These are phyloP conservation scores for Sporothrix luriei DNA, from an alignment of 2,329 filamentous ascomycete species.

Conservation along the genomic window DNA sequence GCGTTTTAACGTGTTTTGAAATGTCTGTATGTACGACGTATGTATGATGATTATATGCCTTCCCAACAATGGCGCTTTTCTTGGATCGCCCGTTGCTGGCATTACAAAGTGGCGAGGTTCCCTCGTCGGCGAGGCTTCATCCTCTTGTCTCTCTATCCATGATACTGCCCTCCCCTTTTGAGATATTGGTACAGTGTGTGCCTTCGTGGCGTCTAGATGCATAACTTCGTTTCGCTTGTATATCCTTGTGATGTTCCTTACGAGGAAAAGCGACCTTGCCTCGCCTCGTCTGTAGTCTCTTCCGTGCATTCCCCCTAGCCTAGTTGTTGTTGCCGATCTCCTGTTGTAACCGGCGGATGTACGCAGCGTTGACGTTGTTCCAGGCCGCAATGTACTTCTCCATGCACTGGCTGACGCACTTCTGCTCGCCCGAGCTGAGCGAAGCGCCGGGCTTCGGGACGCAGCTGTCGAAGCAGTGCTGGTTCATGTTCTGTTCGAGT, in stretches of 20 bases:
- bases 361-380: constrained; percentile 72
- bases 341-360: constrained; percentile 65
- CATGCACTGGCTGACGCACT: constrained; percentile 75
- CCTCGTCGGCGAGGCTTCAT: not conserved
- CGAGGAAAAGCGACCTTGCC: not conserved
- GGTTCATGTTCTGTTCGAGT: constrained; percentile 68
- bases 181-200: constrained; percentile 9
- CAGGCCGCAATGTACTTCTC: constrained; percentile 82
- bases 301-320: not conserved
- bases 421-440: constrained; percentile 67
- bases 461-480: constrained; percentile 79
- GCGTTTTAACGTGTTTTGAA: constrained; percentile 5
- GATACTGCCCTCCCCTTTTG: not conserved
- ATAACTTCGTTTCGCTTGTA: not conserved
- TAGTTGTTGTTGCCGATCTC: constrained; percentile 49
- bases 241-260: not conserved
- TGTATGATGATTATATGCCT: constrained; percentile 3
- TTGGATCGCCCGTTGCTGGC: constrained; percentile 1
- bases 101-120: constrained; percentile 22
- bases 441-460: constrained; percentile 68
- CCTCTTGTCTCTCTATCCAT: too few relatives aligned
- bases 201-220: not conserved
- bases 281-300: not conserved
- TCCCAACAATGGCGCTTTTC: constrained; percentile 10
- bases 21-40: not conserved